phyloP scores from a whole-genome alignment of 176 grass and related monocot species.

The Carex kokanica region DNA sequence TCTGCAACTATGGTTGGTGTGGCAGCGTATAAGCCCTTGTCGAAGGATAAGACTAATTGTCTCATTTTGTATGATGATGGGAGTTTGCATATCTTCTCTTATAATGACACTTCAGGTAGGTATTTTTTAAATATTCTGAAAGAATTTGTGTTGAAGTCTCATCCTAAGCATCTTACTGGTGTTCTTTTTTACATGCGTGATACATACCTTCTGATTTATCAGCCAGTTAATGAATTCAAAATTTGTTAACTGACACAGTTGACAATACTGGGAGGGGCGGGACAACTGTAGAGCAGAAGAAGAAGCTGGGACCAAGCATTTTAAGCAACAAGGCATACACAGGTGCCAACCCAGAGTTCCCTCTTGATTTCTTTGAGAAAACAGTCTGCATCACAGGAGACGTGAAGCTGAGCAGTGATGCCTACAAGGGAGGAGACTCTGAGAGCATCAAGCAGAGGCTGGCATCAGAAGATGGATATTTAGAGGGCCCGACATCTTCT shows the following conservation, averaged over 20 bases:
- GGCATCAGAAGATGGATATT: constrained; percentile 75
- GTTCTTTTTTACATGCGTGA: neutral
- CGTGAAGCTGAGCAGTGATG: constrained; percentile 74
- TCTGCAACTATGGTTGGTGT: constrained; percentile 66
- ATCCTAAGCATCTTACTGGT: neutral
- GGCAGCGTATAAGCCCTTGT: constrained; percentile 93
- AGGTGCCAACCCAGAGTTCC: constrained; percentile 75
- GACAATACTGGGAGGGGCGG: constrained; percentile 16
- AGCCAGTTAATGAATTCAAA: neutral
- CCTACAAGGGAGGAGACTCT: constrained; percentile 74
- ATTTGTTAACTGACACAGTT: constrained; percentile 5
- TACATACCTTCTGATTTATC: neutral
- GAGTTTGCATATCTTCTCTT: constrained; percentile 88
- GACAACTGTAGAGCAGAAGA: constrained; percentile 65
- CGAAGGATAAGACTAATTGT: constrained; percentile 93
- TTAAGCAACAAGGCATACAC: constrained; percentile 63
- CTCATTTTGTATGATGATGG: constrained; percentile 98
- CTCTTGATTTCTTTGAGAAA: constrained; percentile 96
- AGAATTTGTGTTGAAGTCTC: neutral
- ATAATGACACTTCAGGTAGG: constrained; percentile 57
- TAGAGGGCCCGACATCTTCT: constrained; percentile 60
- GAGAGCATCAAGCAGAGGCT: constrained; percentile 91
- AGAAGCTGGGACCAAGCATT: constrained; percentile 80
- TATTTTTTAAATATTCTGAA: constrained; percentile 20
- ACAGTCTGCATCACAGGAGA: constrained; percentile 73